A percentile compares a stretch with the other conserved stretches of the same genome.
Conservation (phyloP, 1,284 basidiomycete genomes). For the Ganoderma lucidum region DNA sequence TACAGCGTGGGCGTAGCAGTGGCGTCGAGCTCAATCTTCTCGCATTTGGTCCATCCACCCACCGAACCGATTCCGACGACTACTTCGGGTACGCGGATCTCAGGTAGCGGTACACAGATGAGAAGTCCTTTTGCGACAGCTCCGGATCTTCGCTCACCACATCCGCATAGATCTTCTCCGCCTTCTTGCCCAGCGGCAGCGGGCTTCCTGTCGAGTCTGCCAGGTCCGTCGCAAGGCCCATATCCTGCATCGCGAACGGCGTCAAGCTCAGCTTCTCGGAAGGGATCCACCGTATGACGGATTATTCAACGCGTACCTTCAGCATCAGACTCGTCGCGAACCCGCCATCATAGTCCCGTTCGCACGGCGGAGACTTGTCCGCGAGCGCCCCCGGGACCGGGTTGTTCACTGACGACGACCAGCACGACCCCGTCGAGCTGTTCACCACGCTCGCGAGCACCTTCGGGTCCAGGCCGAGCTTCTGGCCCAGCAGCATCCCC, state of each 20-base stretch:
- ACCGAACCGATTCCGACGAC: neutral
- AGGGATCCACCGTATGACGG: conserved; percentile 46
- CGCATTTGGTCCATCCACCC: neutral
- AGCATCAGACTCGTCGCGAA: conserved; percentile 88
- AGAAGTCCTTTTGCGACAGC: conserved; percentile 79
- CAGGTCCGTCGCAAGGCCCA: conserved; percentile 77
- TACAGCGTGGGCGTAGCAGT: neutral
- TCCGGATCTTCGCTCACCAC: conserved; percentile 63
- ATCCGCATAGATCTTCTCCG: conserved; percentile 64
- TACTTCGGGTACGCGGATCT: conserved; percentile 32
- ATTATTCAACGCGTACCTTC: conserved; percentile 58
- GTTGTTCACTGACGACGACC: conserved; percentile 88
- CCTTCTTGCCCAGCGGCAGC: conserved; percentile 71
- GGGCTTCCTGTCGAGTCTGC: conserved; percentile 58
- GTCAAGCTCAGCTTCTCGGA: conserved; percentile 14
- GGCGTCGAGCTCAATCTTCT: neutral
- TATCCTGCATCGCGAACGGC: conserved; percentile 60
- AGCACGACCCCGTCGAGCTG: conserved; percentile 84
- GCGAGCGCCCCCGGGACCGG: conserved; percentile 82
- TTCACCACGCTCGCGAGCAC: conserved; percentile 85
- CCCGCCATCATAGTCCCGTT: conserved; percentile 84
- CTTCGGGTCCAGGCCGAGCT: conserved; percentile 77
- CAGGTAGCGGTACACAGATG: conserved; percentile 78
- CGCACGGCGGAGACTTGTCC: conserved; percentile 81
- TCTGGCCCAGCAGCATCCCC: conserved; percentile 86